Evolutionary conservation across 1,284 basidiomycete genomes (phyloP), one percentile per base, ranked within the genome.

Genomic region (Cutaneotrichosporon sp.): DNA sequence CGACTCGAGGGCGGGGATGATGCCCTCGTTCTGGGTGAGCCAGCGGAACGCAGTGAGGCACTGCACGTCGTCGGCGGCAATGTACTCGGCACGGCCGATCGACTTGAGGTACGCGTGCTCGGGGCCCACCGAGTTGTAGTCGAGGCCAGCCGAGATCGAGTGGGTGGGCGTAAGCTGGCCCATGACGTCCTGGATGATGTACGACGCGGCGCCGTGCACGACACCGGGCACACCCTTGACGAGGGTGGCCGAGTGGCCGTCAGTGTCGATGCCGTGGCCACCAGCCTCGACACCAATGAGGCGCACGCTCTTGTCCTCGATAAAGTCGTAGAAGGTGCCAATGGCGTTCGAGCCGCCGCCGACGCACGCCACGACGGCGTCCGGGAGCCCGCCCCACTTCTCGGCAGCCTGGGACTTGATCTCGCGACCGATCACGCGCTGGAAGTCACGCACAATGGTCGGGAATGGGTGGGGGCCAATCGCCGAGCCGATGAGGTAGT

Each of bases 381-480:
- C 94, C 9, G 97, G 97, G 5, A 99, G 86, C 78, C 92, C 94
- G 53, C 90, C 90, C 50, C 84, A 84, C 65, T 82, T 82, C 60
- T 87, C 89, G 53, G 86, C 80, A 65, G 98, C 77, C 80, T 99
- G 97, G 55, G 83, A 81, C 81, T 95, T 97, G 82, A 98, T 95
- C 81, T 99, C 97, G 73, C 89, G 84, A 4, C 95, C 91, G 68
- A 99, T 99, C 55, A 99, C 86, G 67, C 89, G 87, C 80, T 99
- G 97, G 86, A 97, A 98, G 80, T 99, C 97, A 59, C 95, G 89
- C 51, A 99, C 95, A 64, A 99, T 92, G 34, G 95, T 97, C 1
- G 97, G 97, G 87, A 99, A 99, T 1, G 97, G 97, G 79, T 98
- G 95, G 18, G 97, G 97, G 8, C 97, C 97, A 69, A 99, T 97